Evolutionary conservation across 2,329 filamentous ascomycete species (phyloP).

Genomic region (Neofusicoccum sp.): DNA sequence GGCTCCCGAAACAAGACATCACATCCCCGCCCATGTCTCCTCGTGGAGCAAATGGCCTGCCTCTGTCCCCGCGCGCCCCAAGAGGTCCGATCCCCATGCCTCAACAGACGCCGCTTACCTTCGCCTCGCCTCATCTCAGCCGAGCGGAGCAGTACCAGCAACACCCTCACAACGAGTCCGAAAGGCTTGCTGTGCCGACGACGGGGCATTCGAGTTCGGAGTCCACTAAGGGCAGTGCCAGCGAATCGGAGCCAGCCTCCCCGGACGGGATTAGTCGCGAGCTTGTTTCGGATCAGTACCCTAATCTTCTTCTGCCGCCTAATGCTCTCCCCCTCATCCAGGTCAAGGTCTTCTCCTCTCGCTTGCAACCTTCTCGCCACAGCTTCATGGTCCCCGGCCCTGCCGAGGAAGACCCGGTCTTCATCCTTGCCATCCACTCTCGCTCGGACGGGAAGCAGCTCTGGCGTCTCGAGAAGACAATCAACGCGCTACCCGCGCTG

Average conservation of each 20-base stretch:
- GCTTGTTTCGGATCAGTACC: conserved; percentile 80
- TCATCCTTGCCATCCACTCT: conserved; percentile 82
- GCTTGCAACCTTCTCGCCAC: conserved; percentile 86
- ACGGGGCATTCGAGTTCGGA: conserved; percentile 30
- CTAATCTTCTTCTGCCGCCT: conserved; percentile 79
- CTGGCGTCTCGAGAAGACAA: conserved; percentile 94
- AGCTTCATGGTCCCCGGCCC: conserved; percentile 79
- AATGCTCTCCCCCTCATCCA: conserved; percentile 84
- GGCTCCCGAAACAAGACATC: conserved; percentile 55
- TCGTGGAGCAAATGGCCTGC: conserved; percentile 44
- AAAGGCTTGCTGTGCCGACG: not conserved
- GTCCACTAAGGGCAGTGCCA: conserved; percentile 27
- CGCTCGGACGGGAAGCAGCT: conserved; percentile 74
- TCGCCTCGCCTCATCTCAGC: conserved; percentile 51
- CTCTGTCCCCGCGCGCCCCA: conserved; percentile 70
- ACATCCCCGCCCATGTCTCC: conserved; percentile 70
- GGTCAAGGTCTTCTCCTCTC: conserved; percentile 85
- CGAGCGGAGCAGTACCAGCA: conserved; percentile 35
- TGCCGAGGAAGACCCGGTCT: conserved; percentile 88
- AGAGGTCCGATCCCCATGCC: conserved; percentile 72
- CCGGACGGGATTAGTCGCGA: conserved; percentile 50
- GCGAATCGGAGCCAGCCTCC: conserved; percentile 46
- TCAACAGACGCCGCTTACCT: conserved; percentile 64
- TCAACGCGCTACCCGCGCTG: conserved; percentile 73
- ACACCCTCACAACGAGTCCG: conserved; percentile 19